Percentiles rank a stretch among this genome's conserved stretches.
Evolutionary conservation across 2,329 filamentous ascomycete genomes (phyloP).

Genomic region (Cladophialophora yegresii): DNA sequence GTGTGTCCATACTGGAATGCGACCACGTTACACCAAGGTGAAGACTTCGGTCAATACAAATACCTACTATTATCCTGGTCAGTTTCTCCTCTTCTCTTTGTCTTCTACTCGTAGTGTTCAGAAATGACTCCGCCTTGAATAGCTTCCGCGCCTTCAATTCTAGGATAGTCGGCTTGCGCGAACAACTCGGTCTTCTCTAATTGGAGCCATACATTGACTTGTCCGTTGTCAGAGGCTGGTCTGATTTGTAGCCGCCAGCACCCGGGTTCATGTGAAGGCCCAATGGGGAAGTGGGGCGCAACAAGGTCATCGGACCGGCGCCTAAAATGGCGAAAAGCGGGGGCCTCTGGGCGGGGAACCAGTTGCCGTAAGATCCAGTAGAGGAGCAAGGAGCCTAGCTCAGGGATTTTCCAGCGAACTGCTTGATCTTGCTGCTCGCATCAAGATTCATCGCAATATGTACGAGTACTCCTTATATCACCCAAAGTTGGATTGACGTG

Average conservation of each 20-base stretch:
- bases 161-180: neutral
- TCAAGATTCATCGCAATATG: neutral
- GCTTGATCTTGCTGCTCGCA: neutral
- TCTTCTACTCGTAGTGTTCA: neutral
- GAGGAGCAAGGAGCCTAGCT: neutral
- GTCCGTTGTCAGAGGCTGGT: neutral
- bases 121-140: neutral
- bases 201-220: neutral
- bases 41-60: neutral
- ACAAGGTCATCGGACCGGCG: neutral
- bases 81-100: no score
- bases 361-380: neutral
- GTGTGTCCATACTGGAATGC: neutral
- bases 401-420: no score
- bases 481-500: neutral
- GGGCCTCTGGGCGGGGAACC: neutral
- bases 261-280: neutral
- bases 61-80: neutral
- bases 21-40: neutral
- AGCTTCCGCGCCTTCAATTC: neutral
- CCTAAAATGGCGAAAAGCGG: constrained; percentile 4
- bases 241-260: neutral
- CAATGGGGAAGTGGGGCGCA: neutral
- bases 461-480: no score
- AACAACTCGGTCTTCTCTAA: neutral